Percentiles rank a stretch among this genome's conserved stretches.
Evolutionary conservation across 140 eudicot species (phyloP).

Genomic region (Artemisia princeps): DNA sequence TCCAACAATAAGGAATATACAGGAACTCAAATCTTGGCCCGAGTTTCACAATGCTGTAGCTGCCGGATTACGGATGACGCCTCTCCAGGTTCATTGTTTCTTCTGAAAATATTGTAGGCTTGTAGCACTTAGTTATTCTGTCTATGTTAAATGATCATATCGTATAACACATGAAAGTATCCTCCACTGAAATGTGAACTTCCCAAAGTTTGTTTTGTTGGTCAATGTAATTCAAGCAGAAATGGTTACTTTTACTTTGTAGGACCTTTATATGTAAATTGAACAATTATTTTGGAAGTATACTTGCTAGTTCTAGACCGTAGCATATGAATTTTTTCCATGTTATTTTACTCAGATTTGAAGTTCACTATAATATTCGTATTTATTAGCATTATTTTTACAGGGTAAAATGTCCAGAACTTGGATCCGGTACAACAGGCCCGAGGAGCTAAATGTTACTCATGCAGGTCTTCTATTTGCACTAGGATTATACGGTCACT

Average conservation of each 20-base stretch:
- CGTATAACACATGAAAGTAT: background rate
- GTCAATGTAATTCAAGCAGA: constrained; percentile 1
- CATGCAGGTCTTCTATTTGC: constrained; percentile 97
- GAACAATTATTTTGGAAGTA: background rate
- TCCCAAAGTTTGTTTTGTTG: constrained; percentile 1
- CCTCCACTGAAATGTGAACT: constrained; percentile 5
- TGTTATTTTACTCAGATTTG: constrained; percentile 4
- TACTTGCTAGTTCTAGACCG: constrained; percentile 2
- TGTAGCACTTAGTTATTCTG: background rate
- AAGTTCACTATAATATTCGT: background rate
- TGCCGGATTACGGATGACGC: constrained; percentile 91
- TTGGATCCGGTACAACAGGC: constrained; percentile 87
- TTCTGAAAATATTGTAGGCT: background rate
- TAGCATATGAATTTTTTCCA: background rate
- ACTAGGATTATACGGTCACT: constrained; percentile 87
- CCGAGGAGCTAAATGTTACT: constrained; percentile 75
- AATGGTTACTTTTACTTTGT: constrained; percentile 5
- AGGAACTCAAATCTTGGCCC: constrained; percentile 93
- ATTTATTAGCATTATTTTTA: constrained; percentile 17
- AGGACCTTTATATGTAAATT: background rate
- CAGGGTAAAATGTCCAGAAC: constrained; percentile 97
- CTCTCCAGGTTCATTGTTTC: constrained; percentile 56
- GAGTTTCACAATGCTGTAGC: constrained; percentile 99
- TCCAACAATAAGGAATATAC: constrained; percentile 78
- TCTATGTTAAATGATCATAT: background rate